Evolutionary conservation across 1,139 yeast genomes (phyloP), one percentile per base, ranked within the genome.

Genomic region (Candida sp.): DNA sequence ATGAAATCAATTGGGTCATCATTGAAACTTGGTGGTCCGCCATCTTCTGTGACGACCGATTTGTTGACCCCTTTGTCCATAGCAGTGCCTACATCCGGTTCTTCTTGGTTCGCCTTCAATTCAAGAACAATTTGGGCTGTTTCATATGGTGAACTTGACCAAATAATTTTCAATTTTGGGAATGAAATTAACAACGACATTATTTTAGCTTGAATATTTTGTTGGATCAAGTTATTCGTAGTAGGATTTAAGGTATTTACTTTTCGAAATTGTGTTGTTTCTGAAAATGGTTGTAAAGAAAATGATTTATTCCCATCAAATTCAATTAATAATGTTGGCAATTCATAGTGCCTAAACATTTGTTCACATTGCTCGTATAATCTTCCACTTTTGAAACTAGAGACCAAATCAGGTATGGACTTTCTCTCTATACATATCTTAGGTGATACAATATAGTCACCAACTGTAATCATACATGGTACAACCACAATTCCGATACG

Each of bases 121-220:
- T 85, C 90, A 47, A 82, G 63, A 49, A 91, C 82, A n/a, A 91
- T 79, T 54, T 87, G 91, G 0, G 97, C 97, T 0, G 97, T 88
- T 56, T 90, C 96, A 45, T 84, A 76, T 0, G 99, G 97, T 0
- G 96, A 87, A 0, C 96, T 83, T 0, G 97, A 88, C 99, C 99
- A 95, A 9, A 93, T 70, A 12, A 93, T 77, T 51, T 82, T 83
- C 40, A 95, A 64, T 46, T 79, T 79, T 1, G 99, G 99, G 52
- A 82, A 93, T 21, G 84, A 76, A 43, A 87, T 73, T 11, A 90
- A 72, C 39, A 95, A 70, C 63, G 84, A 79, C 29, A 90, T 75
- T 5, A 93, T 59, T 52, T 89, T 87, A 41, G 84, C 70, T 55
- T 90, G 97, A 33, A 93, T 75, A 45, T 84, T 90, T 49, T 82